A percentile compares a stretch with the other conserved stretches of the same genome.
Evolutionary conservation across 768 basidiomycete genomes (phyloP).

Genomic region (Hydnum rufescens): DNA sequence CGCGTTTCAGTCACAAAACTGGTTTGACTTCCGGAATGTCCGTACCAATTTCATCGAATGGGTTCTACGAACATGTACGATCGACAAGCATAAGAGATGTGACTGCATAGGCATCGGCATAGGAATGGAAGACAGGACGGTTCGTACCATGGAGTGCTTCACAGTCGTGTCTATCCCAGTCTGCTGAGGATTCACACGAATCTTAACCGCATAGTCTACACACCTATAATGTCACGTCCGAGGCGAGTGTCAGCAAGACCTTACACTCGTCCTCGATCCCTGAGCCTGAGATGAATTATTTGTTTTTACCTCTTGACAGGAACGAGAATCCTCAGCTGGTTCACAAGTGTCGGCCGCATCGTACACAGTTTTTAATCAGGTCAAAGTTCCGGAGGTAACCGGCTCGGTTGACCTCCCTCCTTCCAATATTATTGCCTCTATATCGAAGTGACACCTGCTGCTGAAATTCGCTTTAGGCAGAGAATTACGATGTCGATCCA

Average conservation of each 20-base stretch:
- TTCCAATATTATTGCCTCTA: too few relatives aligned
- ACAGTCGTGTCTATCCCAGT: constrained; percentile 93
- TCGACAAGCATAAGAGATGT: neutral
- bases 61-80: constrained; percentile 41
- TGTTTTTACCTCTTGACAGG: constrained; percentile 67
- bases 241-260: neutral
- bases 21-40: constrained; percentile 3
- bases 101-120: neutral
- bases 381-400: too few relatives aligned
- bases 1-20: neutral
- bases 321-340: constrained; percentile 75
- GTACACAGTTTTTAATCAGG: too few relatives aligned
- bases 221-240: constrained; percentile 30
- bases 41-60: constrained; percentile 94
- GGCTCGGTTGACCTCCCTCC: too few relatives aligned
- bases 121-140: neutral
- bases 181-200: constrained; percentile 86
- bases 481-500: too few relatives aligned
- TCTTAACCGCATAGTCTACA: constrained; percentile 96
- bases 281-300: neutral
- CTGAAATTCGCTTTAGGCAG: too few relatives aligned
- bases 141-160: constrained; percentile 91
- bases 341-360: constrained; percentile 58
- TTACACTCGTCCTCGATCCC: neutral
- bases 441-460: too few relatives aligned